Evolutionary conservation across 176 grass and related monocot genomes (phyloP).

Genomic region (Themeda triandra): DNA sequence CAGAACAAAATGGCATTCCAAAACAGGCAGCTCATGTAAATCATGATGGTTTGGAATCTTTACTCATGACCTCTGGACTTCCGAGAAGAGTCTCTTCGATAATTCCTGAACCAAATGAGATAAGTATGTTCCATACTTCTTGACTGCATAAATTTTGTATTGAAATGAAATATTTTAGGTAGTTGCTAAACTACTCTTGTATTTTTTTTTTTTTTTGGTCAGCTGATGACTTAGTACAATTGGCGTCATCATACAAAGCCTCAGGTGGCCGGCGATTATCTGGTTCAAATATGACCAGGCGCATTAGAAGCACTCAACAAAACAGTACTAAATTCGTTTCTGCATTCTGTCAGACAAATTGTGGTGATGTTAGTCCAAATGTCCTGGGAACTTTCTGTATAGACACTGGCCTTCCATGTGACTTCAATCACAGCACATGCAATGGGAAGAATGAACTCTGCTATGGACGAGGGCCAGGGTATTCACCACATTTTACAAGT

Average conservation of each 20-base stretch:
- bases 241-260: conserved; percentile 80
- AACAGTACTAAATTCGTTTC: conserved; percentile 79
- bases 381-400: conserved; percentile 93
- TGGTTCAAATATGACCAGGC: conserved; percentile 56
- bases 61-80: conserved; percentile 35
- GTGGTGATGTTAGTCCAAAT: conserved; percentile 99
- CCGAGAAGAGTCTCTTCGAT: conserved; percentile 75
- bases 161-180: neutral
- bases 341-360: conserved; percentile 97
- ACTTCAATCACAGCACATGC: conserved; percentile 98
- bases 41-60: conserved; percentile 28
- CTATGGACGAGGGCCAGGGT: conserved; percentile 93
- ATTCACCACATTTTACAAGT: conserved; percentile 26
- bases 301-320: conserved; percentile 56
- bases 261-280: conserved; percentile 69
- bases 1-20: conserved; percentile 57
- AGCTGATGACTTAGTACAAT: conserved; percentile 67
- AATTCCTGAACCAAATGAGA: conserved; percentile 75
- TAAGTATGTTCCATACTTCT: conserved; percentile 50
- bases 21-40: conserved; percentile 23
- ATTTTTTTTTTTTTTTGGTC: conserved; percentile 27
- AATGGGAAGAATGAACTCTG: conserved; percentile 98
- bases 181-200: conserved; percentile 2
- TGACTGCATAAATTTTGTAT: conserved; percentile 12
- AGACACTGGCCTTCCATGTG: conserved; percentile 86